Conservation (phyloP, 202 grass and related monocot species). For the Carex arenaria region DNA sequence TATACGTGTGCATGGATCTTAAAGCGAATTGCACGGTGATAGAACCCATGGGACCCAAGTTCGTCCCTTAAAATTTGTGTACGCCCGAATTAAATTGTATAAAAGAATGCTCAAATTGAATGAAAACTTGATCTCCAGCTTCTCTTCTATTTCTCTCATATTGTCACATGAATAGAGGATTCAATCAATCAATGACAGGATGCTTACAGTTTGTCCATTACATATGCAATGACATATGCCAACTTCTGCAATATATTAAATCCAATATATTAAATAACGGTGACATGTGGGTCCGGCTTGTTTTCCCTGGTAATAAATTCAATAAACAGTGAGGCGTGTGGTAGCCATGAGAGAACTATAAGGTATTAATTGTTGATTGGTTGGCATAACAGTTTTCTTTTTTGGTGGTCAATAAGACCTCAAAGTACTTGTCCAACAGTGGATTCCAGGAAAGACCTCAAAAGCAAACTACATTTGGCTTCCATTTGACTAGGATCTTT, state of each 20-base stretch:
- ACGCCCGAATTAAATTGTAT: background rate
- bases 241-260: constrained; percentile 9
- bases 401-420: background rate
- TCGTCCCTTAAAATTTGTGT: background rate
- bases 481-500: background rate
- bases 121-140: background rate
- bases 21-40: no score
- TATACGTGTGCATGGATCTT: no score
- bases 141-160: constrained; percentile 5
- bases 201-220: constrained; percentile 10
- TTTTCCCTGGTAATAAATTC: background rate
- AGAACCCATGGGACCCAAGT: no score
- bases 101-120: background rate
- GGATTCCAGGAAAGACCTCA: constrained; percentile 17
- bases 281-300: constrained; percentile 3
- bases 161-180: constrained; percentile 6
- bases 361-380: background rate
- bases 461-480: background rate
- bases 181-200: background rate
- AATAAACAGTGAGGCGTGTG: constrained; percentile 33
- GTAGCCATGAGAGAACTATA: constrained; percentile 8
- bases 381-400: background rate
- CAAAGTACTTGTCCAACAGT: background rate
- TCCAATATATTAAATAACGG: constrained; percentile 21
- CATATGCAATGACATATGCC: constrained; percentile 48